These are phyloP conservation scores for Phaeoacremonium minimum DNA, from an alignment of 2,329 filamentous ascomycete genomes.

Conservation along the genomic window DNA sequence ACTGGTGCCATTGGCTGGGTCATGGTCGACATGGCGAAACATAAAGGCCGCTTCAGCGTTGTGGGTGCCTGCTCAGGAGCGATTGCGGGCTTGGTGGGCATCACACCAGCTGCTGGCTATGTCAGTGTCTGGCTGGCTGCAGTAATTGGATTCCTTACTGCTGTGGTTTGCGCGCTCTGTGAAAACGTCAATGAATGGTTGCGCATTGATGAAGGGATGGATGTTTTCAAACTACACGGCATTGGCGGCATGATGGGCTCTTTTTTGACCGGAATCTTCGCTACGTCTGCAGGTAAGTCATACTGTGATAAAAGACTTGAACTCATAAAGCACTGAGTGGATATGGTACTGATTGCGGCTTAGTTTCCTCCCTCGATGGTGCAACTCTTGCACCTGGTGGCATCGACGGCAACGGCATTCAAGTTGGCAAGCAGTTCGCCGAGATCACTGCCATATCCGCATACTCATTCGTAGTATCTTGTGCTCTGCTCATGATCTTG, in stretches of 20 bases:
- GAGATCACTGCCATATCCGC: slow-evolving; percentile 50
- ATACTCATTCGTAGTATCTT: slow-evolving; percentile 51
- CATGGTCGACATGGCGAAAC: slow-evolving; percentile 43
- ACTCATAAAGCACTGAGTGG: neutral
- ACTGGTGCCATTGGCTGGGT: slow-evolving; percentile 50
- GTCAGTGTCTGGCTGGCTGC: slow-evolving; percentile 47
- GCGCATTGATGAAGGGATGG: slow-evolving; percentile 52
- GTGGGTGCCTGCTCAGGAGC: slow-evolving; percentile 49
- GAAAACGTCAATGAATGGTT: slow-evolving; percentile 46
- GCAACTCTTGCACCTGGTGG: slow-evolving; percentile 33
- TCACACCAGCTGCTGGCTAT: slow-evolving; percentile 54
- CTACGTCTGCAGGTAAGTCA: slow-evolving; percentile 26
- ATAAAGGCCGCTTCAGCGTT: slow-evolving; percentile 42
- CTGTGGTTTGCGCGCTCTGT: slow-evolving; percentile 38
- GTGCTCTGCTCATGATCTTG: slow-evolving; percentile 48
- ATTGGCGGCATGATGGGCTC: slow-evolving; percentile 55
- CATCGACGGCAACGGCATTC: slow-evolving; percentile 47
- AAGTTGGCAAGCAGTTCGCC: slow-evolving; percentile 53
- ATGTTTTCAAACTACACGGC: slow-evolving; percentile 57
- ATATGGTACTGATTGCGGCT: slow-evolving; percentile 7
- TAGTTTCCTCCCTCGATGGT: slow-evolving; percentile 48
- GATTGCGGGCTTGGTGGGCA: slow-evolving; percentile 53
- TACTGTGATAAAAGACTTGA: slow-evolving; percentile 1
- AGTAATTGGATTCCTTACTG: slow-evolving; percentile 47
- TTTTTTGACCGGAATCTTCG: slow-evolving; percentile 54